Conservation (phyloP, 1,284 basidiomycete species). For the Ustilago loliicola region DNA sequence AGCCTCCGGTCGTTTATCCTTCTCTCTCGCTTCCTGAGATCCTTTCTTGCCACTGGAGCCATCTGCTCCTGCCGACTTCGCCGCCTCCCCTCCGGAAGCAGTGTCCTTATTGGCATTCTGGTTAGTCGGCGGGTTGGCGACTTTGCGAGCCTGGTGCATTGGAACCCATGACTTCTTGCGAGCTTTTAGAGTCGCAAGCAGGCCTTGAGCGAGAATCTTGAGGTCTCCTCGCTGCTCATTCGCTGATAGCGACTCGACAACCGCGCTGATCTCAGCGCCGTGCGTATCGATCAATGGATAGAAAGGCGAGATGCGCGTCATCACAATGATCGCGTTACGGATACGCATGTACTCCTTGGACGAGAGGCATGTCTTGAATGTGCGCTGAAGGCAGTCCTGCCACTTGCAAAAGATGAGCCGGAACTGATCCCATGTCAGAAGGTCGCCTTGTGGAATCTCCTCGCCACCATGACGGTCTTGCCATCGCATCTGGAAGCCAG, state of each 20-base stretch:
- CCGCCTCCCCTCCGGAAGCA: conserved; percentile 2
- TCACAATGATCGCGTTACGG: conserved; percentile 67
- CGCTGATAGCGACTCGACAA: conserved; percentile 49
- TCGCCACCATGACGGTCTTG: conserved; percentile 52
- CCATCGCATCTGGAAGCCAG: conserved; percentile 66
- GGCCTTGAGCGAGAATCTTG: conserved; percentile 66
- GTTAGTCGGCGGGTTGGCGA: conserved; percentile 24
- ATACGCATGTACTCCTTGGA: conserved; percentile 68
- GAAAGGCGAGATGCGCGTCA: conserved; percentile 61
- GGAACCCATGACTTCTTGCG: conserved; percentile 59
- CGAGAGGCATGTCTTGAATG: conserved; percentile 59
- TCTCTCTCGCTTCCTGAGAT: conserved; percentile 4
- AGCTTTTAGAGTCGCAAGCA: conserved; percentile 66
- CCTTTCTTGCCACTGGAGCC: conserved; percentile 14
- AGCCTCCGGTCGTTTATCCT: conserved; percentile 7
- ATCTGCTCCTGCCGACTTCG: not conserved
- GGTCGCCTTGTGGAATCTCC: conserved; percentile 74
- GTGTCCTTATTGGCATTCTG: not conserved
- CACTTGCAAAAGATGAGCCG: conserved; percentile 82
- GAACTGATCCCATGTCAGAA: conserved; percentile 81
- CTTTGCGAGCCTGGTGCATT: conserved; percentile 30
- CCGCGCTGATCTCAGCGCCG: conserved; percentile 52
- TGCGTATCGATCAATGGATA: conserved; percentile 62
- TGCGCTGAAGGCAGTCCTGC: conserved; percentile 78
- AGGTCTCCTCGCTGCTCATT: conserved; percentile 66